phyloP scores from a whole-genome alignment of 192 early-diverging fungal genomes.

The Rhizophagus clarus region DNA sequence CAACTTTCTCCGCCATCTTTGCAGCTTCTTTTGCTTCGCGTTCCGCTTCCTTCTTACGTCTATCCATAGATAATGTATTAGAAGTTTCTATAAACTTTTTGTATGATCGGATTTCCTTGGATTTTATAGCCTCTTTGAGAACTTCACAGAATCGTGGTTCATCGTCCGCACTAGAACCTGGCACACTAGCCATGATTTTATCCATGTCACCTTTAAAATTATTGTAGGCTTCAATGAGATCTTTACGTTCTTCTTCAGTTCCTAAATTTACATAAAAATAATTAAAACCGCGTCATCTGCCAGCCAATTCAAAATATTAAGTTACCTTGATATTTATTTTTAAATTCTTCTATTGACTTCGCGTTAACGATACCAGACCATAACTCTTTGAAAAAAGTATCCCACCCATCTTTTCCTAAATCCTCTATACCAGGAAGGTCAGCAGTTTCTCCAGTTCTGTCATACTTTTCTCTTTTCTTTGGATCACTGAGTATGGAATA shows the following conservation, averaged over 20 bases:
- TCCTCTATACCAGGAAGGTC: slow-evolving; percentile 32
- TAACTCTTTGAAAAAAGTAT: slow-evolving; percentile 79
- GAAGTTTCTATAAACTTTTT: slow-evolving; percentile 58
- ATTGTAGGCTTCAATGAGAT: slow-evolving; percentile 69
- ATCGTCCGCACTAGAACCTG: slow-evolving; percentile 65
- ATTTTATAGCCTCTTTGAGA: slow-evolving; percentile 66
- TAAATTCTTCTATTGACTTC: slow-evolving; percentile 75
- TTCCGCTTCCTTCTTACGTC: slow-evolving; percentile 59
- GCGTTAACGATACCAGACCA: slow-evolving; percentile 73
- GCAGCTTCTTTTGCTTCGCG: slow-evolving; percentile 65
- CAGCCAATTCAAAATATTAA: no score
- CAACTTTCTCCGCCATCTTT: slow-evolving; percentile 57
- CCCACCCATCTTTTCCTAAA: slow-evolving; percentile 62
- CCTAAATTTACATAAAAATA: slow-evolving; percentile 38
- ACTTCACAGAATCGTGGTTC: slow-evolving; percentile 61
- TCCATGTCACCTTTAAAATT: slow-evolving; percentile 72
- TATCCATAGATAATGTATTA: slow-evolving; percentile 41
- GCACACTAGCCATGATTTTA: slow-evolving; percentile 62
- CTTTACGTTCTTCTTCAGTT: slow-evolving; percentile 73
- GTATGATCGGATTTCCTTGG: slow-evolving; percentile 52
- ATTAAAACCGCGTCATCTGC: neutral
- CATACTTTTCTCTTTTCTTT: slow-evolving; percentile 64
- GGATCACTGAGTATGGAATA: slow-evolving; percentile 78
- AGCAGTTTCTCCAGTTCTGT: slow-evolving; percentile 69
- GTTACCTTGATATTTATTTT: slow-evolving; percentile 66